Base-by-base conservation (phyloP, 345 rosid species). In the Capsella bursapastoris region DNA sequence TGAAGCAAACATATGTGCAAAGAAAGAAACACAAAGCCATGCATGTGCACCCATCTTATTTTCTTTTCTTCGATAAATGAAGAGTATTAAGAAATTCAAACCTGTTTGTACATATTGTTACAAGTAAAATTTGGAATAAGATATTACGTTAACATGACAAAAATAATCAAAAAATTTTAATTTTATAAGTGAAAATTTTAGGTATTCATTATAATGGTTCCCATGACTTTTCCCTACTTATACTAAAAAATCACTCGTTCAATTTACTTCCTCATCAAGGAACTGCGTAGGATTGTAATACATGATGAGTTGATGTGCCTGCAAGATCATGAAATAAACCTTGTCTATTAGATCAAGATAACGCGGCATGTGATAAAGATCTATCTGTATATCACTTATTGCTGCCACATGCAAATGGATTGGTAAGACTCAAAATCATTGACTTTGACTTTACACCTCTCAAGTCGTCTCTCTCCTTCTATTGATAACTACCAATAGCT, bases 391-490 rank as follows among this genome's bases (percentile, higher is more conserved):
- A 13, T 43, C 55, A 50, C 29, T 27, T 25, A 52, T 28, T 53
- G 58, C 16, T 43, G 15, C 16, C 60, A 56, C 60, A 56, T 56
- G 60, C 60, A 56, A 31, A 56, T 31, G 40, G 60, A 56, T 56
- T 34, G 11, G 16, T 29, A 22, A 22, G 25, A 22, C 25, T 22
- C 22, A 31, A 56, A 31, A 56, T 31, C 22, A 6, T 56, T 31
- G 60, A 56, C 40, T 56, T 56, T 56, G 61, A 56, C 61, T 31
- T 31, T 0, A 0, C 3, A 31, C 10, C 22, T 3, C 10, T 15
- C 25, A 48, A 48, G 51, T 48, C 51, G 51, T 48, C 51, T 15
- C 34, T 44, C 25, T 31, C 29, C 8, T n/a, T 65, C 22, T 69
- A 69, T 69, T 1, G 32, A 41, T 31, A 55, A 32, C 18, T 18